phyloP scores from a whole-genome alignment of 108 stramenopile genomes.

The Poteriospumella lacustris region DNA sequence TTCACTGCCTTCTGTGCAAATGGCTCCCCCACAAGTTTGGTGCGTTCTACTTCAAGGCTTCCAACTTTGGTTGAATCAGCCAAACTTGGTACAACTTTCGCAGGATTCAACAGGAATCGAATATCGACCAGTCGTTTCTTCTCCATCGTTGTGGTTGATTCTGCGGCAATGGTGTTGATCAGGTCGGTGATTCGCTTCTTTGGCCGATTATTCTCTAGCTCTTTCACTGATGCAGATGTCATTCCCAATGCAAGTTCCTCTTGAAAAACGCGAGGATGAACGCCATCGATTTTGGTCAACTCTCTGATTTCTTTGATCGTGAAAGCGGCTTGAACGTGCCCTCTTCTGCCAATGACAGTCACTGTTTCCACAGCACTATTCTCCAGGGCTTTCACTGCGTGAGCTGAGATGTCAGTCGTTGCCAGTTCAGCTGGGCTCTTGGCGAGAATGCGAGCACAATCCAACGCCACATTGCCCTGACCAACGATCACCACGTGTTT shows the following conservation, averaged over 20 bases:
- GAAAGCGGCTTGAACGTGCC: slow-evolving; percentile 92
- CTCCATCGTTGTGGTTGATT: neutral
- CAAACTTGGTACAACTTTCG: slow-evolving; percentile 51
- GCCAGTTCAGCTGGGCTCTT: slow-evolving; percentile 65
- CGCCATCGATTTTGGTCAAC: slow-evolving; percentile 69
- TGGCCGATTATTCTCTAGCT: slow-evolving; percentile 51
- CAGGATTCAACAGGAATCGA: slow-evolving; percentile 77
- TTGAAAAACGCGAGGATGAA: slow-evolving; percentile 55
- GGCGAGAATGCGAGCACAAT: slow-evolving; percentile 82
- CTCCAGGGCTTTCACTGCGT: slow-evolving; percentile 58
- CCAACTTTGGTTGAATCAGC: slow-evolving; percentile 42
- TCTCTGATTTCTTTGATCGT: slow-evolving; percentile 97
- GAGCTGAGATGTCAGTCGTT: slow-evolving; percentile 72
- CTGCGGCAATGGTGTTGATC: neutral
- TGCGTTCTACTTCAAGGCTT: slow-evolving; percentile 68
- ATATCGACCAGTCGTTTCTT: slow-evolving; percentile 54
- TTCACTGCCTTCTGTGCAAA: slow-evolving; percentile 63
- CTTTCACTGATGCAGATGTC: slow-evolving; percentile 63
- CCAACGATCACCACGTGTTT: slow-evolving; percentile 75
- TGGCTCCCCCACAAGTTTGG: slow-evolving; percentile 67
- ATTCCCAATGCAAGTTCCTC: slow-evolving; percentile 75
- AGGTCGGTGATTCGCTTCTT: slow-evolving; percentile 67
- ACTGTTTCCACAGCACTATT: slow-evolving; percentile 33
- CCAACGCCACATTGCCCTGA: slow-evolving; percentile 93
- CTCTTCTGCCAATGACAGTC: slow-evolving; percentile 83